Base-by-base conservation (phyloP, 306 rosid genomes). In the Vigna radiata region DNA sequence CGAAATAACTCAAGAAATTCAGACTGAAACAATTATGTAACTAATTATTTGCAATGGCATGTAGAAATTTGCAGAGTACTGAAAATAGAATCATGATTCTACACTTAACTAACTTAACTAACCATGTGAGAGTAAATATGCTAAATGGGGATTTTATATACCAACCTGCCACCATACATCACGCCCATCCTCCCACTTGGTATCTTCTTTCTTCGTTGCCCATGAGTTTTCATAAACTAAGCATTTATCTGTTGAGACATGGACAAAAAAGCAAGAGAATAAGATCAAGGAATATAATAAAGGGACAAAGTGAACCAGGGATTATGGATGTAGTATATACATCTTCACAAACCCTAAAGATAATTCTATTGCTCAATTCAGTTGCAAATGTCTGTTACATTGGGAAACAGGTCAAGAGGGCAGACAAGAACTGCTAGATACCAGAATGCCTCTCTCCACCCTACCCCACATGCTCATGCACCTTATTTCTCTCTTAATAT, bases 91-190 rank as follows among this genome's bases (percentile, higher is more conserved):
- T 81, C 52, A 29, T 43, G 80, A 48, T 78, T 73, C 56, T 47
- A 61, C 41, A 77, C 46, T 12, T n/a, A 59, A 29, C 52, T 31
- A 33, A 77, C 46, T 15, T n/a, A 59, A 29, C 52, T 31, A 33
- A 64, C 59, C 59, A 63, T 52, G 61, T 53, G 50, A 76, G 58
- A 54, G 69, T 52, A 48, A 46, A 52, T 21, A 68, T 43, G 37
- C 66, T 41, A 41, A 39, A 76, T 19, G 46, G 8, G 5, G 18
- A 54, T 21, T 50, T 44, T 53, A 77, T 63, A 76, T 46, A 76
- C 92, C 78, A 82, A 95, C 99, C 99, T 95, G 99, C 99, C 99
- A 95, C 96, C 99, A 95, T 81, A 88, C 81, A 85, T 92, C 99
- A 73, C 97, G 84, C 83, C 93, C 93, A 75, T 88, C 83, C 73